phyloP scores from a whole-genome alignment of 2,329 filamentous ascomycete species.

The Metarhizium rileyi region DNA sequence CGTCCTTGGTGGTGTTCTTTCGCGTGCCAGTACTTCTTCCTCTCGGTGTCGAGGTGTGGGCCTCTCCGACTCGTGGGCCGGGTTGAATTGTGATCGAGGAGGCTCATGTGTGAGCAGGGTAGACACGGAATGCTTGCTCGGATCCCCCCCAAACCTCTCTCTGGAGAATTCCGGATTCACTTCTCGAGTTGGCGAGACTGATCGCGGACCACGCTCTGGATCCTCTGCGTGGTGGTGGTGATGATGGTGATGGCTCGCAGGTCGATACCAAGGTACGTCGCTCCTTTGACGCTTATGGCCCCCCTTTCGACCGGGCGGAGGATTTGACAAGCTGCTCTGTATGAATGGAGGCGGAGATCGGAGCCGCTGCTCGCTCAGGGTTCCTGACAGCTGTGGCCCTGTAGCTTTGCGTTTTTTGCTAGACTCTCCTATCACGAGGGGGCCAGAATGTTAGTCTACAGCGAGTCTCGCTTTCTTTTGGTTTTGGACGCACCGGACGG shows the following conservation, averaged over 20 bases:
- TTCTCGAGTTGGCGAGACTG: constrained; percentile 11
- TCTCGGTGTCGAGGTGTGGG: constrained; percentile 6
- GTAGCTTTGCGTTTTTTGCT: constrained; percentile 78
- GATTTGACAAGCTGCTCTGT: constrained; percentile 18
- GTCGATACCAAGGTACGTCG: constrained; percentile 26
- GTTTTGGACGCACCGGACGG: constrained; percentile 62
- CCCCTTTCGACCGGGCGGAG: constrained; percentile 16
- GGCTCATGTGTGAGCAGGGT: constrained; percentile 19
- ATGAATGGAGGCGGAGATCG: constrained; percentile 24
- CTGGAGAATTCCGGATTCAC: constrained; percentile 10
- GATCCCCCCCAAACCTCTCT: constrained; percentile 20
- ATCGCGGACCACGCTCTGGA: constrained; percentile 11
- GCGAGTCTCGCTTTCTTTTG: constrained; percentile 37
- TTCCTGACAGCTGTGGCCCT: constrained; percentile 24
- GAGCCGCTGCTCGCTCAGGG: constrained; percentile 20
- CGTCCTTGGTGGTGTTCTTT: constrained; percentile 6
- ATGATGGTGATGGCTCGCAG: constrained; percentile 12
- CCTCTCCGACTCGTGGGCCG: constrained; percentile 1
- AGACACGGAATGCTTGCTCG: constrained; percentile 24
- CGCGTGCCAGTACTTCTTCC: constrained; percentile 4
- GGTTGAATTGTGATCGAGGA: constrained; percentile 4
- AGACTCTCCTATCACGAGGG: constrained; percentile 53
- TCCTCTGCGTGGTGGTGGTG: constrained; percentile 12
- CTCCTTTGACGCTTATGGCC: constrained; percentile 27
- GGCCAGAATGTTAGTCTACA: constrained; percentile 27